Percentiles rank a stretch among this genome's conserved stretches.
phyloP scores from a whole-genome alignment of 2,329 filamentous ascomycete species.

The Scytalidium sp. region DNA sequence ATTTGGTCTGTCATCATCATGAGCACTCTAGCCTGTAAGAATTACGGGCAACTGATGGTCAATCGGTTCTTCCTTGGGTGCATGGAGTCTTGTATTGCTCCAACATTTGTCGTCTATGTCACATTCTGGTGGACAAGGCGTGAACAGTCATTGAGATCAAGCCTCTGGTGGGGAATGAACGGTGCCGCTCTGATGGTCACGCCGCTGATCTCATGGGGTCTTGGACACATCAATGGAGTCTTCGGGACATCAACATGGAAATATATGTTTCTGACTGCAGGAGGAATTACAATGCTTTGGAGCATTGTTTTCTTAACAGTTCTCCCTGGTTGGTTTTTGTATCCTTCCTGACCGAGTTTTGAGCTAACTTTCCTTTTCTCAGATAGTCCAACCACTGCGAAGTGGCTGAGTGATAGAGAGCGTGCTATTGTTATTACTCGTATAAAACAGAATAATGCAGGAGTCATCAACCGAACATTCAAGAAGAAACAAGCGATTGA shows the following conservation, averaged over 20 bases:
- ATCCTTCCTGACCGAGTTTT: no score
- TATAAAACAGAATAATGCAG: slow-evolving; percentile 20
- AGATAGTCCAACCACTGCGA: slow-evolving; percentile 44
- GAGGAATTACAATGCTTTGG: slow-evolving; percentile 25
- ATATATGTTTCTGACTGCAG: slow-evolving; percentile 20
- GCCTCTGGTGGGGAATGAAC: no score
- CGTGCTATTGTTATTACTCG: slow-evolving; percentile 33
- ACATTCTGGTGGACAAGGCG: slow-evolving; percentile 4
- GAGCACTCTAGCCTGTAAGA: no score
- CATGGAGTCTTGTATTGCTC: slow-evolving; percentile 31
- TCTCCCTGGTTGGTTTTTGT: no score
- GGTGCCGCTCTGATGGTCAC: no score
- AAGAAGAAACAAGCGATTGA: slow-evolving; percentile 17
- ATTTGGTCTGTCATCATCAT: no score
- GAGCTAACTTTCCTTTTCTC: no score
- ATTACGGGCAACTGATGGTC: no score
- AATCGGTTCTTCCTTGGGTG: slow-evolving; percentile 34
- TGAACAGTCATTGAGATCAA: slow-evolving; percentile 6
- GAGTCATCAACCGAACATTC: slow-evolving; percentile 15
- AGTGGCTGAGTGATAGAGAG: slow-evolving; percentile 36
- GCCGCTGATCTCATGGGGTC: no score
- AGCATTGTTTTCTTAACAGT: slow-evolving; percentile 38
- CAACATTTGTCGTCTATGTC: slow-evolving; percentile 5
- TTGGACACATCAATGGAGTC: no score
- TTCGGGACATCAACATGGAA: slow-evolving; percentile 23